phyloP scores from a whole-genome alignment of 345 rosid genomes.

The Pistacia vera region DNA sequence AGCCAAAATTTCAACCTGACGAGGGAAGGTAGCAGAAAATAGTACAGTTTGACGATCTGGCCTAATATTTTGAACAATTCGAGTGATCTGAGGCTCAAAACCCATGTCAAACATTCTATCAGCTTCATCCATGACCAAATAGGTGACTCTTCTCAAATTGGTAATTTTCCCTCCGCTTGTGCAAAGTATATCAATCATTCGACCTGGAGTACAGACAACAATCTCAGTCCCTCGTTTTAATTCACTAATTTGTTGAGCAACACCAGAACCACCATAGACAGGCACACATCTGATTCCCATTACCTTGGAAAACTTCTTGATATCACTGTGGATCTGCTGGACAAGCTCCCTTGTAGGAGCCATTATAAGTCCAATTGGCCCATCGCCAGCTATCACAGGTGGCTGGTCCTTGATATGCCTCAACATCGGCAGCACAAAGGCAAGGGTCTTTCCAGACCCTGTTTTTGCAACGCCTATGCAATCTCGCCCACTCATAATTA shows the following conservation, averaged over 20 bases:
- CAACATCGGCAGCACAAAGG: constrained; percentile 96
- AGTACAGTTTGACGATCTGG: constrained; percentile 95
- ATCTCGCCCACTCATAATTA: constrained; percentile 96
- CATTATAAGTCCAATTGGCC: constrained; percentile 95
- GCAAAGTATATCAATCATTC: constrained; percentile 97
- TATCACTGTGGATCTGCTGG: constrained; percentile 95
- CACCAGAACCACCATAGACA: constrained; percentile 97
- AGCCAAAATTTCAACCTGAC: constrained; percentile 94
- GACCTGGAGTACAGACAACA: constrained; percentile 97
- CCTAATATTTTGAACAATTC: constrained; percentile 92
- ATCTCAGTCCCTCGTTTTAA: constrained; percentile 93
- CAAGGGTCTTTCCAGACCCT: constrained; percentile 96
- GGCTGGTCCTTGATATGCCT: constrained; percentile 99
- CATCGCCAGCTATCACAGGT: constrained; percentile 93
- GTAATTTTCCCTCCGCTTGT: constrained; percentile 93
- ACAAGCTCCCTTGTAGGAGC: constrained; percentile 99
- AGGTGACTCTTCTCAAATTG: constrained; percentile 83
- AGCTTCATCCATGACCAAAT: constrained; percentile 95
- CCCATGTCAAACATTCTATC: constrained; percentile 99
- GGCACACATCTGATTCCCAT: constrained; percentile 86
- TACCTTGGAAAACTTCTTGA: constrained; percentile 75
- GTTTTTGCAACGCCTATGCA: constrained; percentile 98
- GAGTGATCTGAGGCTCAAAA: constrained; percentile 91
- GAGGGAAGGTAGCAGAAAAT: constrained; percentile 96
- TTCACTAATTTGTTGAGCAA: constrained; percentile 98